These are phyloP conservation scores for Kwoniella shivajii DNA, from an alignment of 1,284 basidiomycete genomes.

Conservation along the genomic window DNA sequence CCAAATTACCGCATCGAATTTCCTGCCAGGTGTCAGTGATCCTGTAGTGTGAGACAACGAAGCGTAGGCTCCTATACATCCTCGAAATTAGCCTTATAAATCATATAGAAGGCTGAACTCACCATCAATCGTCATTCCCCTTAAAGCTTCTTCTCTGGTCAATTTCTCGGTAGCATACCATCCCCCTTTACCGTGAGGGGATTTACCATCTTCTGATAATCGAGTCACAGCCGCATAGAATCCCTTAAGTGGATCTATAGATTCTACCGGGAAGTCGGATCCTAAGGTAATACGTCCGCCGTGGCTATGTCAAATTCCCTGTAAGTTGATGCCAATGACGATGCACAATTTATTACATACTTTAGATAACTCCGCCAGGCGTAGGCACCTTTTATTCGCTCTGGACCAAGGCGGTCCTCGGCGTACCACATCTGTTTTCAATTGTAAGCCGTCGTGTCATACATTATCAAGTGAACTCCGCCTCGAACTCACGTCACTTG, in stretches of 20 bases:
- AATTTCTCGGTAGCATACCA: slow-evolving; percentile 77
- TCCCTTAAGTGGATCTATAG: slow-evolving; percentile 58
- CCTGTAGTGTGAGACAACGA: slow-evolving; percentile 69
- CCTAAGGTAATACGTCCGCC: slow-evolving; percentile 70
- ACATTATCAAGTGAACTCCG: background rate
- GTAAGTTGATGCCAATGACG: slow-evolving; percentile 54
- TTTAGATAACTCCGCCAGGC: slow-evolving; percentile 77
- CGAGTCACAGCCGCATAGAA: slow-evolving; percentile 86
- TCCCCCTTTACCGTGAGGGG: slow-evolving; percentile 76
- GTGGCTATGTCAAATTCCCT: too few species aligned
- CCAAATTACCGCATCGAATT: slow-evolving; percentile 82
- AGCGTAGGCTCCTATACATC: slow-evolving; percentile 68
- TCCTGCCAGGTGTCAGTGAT: slow-evolving; percentile 70
- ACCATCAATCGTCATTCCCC: slow-evolving; percentile 77
- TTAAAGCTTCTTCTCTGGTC: slow-evolving; percentile 65
- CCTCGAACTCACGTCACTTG: slow-evolving; percentile 50
- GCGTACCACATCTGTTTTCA: slow-evolving; percentile 78
- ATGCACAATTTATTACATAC: slow-evolving; percentile 50
- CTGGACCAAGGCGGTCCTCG: slow-evolving; percentile 72
- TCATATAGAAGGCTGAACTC: slow-evolving; percentile 9
- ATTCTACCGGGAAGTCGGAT: slow-evolving; percentile 88
- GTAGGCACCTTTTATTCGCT: slow-evolving; percentile 81
- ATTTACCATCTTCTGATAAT: slow-evolving; percentile 66
- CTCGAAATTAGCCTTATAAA: background rate
- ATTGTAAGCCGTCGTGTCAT: background rate